phyloP scores from a whole-genome alignment of 2,329 filamentous ascomycete genomes.

The Venturia aucupariae region DNA sequence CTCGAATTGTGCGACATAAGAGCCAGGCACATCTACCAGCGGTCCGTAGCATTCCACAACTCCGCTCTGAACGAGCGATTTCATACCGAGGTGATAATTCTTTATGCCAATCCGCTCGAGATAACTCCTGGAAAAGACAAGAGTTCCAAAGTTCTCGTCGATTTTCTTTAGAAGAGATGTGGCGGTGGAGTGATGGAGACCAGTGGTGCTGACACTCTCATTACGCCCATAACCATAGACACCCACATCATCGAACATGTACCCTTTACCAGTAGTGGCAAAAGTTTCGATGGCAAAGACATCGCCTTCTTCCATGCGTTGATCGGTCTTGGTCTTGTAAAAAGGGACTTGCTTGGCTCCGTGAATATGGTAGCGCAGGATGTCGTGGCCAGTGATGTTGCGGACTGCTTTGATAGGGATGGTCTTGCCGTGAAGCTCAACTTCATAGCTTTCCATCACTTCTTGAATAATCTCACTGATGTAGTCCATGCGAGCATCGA shows the following conservation, averaged over 20 bases:
- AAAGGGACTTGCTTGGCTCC: constrained; percentile 90
- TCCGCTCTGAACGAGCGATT: constrained; percentile 59
- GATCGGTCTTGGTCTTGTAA: constrained; percentile 76
- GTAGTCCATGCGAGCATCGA: constrained; percentile 80
- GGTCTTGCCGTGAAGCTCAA: constrained; percentile 69
- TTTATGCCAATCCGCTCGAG: constrained; percentile 85
- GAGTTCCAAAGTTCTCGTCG: constrained; percentile 90
- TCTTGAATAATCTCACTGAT: constrained; percentile 80
- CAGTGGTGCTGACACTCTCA: constrained; percentile 27
- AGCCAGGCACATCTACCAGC: constrained; percentile 83
- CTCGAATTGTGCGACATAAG: constrained; percentile 89
- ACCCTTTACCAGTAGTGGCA: constrained; percentile 83
- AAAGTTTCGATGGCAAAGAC: constrained; percentile 97
- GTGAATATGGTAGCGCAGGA: constrained; percentile 82
- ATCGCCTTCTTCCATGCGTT: constrained; percentile 97
- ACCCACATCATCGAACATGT: constrained; percentile 71
- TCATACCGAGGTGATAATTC: constrained; percentile 73
- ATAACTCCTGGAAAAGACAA: constrained; percentile 85
- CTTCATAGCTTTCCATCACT: constrained; percentile 87
- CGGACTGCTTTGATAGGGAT: constrained; percentile 77
- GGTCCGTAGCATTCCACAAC: constrained; percentile 89
- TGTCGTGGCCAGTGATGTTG: constrained; percentile 84
- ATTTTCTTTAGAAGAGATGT: constrained; percentile 81
- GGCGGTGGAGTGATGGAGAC: constrained; percentile 50
- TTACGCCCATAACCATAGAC: constrained; percentile 25